Conservation (phyloP, 176 grass and related monocot genomes). For the Cymbopogon citratus region DNA sequence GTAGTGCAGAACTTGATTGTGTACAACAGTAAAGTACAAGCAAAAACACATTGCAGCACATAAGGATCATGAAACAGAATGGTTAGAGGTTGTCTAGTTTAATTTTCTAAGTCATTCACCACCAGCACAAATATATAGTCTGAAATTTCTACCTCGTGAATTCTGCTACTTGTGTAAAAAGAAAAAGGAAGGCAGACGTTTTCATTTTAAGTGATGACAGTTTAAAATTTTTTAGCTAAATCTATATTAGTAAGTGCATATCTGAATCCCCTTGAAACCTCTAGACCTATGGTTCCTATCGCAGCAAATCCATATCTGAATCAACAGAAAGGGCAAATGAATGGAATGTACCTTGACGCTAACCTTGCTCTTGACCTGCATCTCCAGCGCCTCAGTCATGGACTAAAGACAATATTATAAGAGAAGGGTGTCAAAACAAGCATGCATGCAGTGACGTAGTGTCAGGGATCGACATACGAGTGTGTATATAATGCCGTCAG, state of each 20-base stretch:
- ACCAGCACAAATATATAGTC: neutral
- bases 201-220: too few species aligned
- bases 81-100: neutral
- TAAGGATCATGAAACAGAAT: neutral
- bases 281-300: neutral
- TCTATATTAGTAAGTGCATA: neutral
- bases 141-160: neutral
- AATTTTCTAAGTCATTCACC: neutral
- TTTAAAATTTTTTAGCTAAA: neutral
- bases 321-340: neutral
- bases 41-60: neutral
- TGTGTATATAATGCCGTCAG: neutral
- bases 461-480: too few species aligned
- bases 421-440: too few species aligned
- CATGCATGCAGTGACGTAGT: too few species aligned
- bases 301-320: neutral
- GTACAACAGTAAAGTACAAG: neutral
- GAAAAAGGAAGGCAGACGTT: too few species aligned
- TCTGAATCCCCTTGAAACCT: neutral
- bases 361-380: constrained; percentile 79
- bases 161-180: neutral
- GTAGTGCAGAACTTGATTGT: neutral
- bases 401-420: constrained; percentile 39
- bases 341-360: constrained; percentile 40
- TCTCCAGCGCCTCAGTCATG: constrained; percentile 65